These are phyloP conservation scores for Gentiana dahurica DNA, from an alignment of 257 asterid species.

Conservation along the genomic window DNA sequence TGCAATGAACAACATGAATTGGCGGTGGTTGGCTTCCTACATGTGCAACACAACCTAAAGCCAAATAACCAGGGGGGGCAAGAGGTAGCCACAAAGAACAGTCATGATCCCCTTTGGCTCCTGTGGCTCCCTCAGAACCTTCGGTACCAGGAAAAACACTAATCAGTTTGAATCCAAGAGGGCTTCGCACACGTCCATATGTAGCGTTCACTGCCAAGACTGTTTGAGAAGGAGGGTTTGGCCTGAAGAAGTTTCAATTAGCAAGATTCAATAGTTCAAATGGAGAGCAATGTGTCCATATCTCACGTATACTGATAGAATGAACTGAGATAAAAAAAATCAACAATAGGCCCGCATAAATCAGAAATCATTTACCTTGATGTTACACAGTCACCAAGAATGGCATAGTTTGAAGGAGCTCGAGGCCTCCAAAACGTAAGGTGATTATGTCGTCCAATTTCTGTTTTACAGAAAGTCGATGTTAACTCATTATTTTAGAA, in stretches of 20 bases:
- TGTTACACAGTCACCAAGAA: slow-evolving; percentile 93
- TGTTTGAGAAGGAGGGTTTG: slow-evolving; percentile 95
- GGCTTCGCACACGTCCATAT: slow-evolving; percentile 91
- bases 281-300: not conserved
- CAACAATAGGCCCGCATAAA: not conserved
- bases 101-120: slow-evolving; percentile 28
- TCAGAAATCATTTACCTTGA: slow-evolving; percentile 46
- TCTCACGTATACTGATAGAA: not conserved
- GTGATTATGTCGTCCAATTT: slow-evolving; percentile 66
- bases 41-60: slow-evolving; percentile 88
- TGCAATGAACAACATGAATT: slow-evolving; percentile 77
- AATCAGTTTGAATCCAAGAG: slow-evolving; percentile 72
- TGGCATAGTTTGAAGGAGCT: slow-evolving; percentile 91
- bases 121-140: slow-evolving; percentile 35
- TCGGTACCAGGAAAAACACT: slow-evolving; percentile 52
- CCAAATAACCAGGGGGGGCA: slow-evolving; percentile 92
- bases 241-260: slow-evolving; percentile 41
- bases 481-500: not conserved
- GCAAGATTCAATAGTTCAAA: slow-evolving; percentile 1
- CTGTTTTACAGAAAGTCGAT: slow-evolving; percentile 32
- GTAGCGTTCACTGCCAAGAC: slow-evolving; percentile 78
- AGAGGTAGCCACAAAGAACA: slow-evolving; percentile 94
- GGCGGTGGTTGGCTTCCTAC: slow-evolving; percentile 83
- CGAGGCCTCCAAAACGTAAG: slow-evolving; percentile 98
- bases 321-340: not conserved